A percentile compares a stretch with the other conserved stretches of the same genome.
These are phyloP conservation scores for Inonotus hispidus DNA, from an alignment of 1,284 basidiomycete genomes.

Conservation along the genomic window DNA sequence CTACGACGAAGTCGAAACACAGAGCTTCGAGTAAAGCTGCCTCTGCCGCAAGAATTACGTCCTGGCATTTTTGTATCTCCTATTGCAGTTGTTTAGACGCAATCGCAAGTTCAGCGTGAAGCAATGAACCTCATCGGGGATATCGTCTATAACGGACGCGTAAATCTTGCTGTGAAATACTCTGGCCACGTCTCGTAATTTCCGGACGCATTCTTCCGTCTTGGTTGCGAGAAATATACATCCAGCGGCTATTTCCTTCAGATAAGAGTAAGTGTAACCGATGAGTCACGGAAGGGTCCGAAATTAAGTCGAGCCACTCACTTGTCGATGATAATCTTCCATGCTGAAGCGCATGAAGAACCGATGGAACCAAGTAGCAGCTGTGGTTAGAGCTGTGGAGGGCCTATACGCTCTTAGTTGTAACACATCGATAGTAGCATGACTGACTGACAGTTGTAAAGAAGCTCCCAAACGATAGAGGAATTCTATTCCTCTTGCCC, in stretches of 20 bases:
- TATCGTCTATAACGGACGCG: slow-evolving; percentile 42
- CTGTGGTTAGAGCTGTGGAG: slow-evolving; percentile 74
- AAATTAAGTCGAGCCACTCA: slow-evolving; percentile 27
- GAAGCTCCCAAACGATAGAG: slow-evolving; percentile 73
- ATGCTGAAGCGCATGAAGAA: slow-evolving; percentile 94
- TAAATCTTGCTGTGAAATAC: slow-evolving; percentile 70
- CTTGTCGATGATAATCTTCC: slow-evolving; percentile 77
- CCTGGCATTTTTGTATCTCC: slow-evolving; percentile 73
- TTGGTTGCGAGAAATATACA: slow-evolving; percentile 92
- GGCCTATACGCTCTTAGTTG: slow-evolving; percentile 42
- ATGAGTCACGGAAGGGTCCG: neutral
- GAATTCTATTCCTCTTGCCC: slow-evolving; percentile 75
- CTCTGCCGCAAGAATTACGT: slow-evolving; percentile 72
- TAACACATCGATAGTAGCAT: neutral
- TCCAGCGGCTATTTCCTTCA: slow-evolving; percentile 82
- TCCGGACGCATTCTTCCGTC: slow-evolving; percentile 83
- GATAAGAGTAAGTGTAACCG: neutral
- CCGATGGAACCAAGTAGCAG: slow-evolving; percentile 87
- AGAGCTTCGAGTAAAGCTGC: slow-evolving; percentile 83
- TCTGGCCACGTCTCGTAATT: slow-evolving; percentile 78
- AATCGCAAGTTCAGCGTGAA: neutral
- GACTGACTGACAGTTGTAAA: slow-evolving; percentile 56
- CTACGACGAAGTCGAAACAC: slow-evolving; percentile 87
- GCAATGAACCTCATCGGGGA: slow-evolving; percentile 24
- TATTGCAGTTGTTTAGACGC: slow-evolving; percentile 24